Evolutionary conservation across 345 rosid genomes (phyloP).

Genomic region (Mercurialis annua): DNA sequence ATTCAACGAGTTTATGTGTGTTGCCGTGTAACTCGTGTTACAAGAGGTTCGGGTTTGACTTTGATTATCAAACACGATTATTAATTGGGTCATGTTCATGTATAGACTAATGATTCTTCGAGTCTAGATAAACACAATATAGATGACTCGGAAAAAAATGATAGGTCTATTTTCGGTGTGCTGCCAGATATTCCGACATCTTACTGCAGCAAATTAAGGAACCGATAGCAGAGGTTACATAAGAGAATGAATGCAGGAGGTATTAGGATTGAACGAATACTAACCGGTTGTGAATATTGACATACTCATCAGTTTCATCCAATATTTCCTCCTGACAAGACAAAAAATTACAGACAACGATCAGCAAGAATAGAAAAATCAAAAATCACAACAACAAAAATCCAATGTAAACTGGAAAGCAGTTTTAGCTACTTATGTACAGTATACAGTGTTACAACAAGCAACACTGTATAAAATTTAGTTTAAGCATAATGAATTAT

Average conservation of each 20-base stretch:
- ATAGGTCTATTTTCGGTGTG: not conserved
- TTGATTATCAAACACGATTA: no score
- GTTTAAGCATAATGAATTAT: not conserved
- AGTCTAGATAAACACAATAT: no score
- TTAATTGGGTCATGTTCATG: no score
- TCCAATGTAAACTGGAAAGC: not conserved
- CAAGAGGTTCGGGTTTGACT: no score
- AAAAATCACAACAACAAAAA: not conserved
- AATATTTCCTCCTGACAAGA: constrained; percentile 85
- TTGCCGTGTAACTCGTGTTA: no score
- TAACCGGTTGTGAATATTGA: constrained; percentile 85
- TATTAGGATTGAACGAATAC: constrained; percentile 13
- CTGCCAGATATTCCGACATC: not conserved
- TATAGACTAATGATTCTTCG: no score
- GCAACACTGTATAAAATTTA: not conserved
- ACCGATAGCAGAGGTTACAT: not conserved
- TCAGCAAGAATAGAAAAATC: not conserved
- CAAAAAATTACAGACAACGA: constrained; percentile 14
- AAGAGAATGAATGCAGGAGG: not conserved
- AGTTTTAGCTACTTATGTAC: constrained; percentile 1
- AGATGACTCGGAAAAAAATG: no score
- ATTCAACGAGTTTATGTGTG: no score
- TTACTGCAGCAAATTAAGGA: constrained; percentile 1
- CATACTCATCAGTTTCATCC: constrained; percentile 94
- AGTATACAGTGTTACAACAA: not conserved